phyloP scores from a whole-genome alignment of 179 eudicot genomes.

The Silene noctiflora region DNA sequence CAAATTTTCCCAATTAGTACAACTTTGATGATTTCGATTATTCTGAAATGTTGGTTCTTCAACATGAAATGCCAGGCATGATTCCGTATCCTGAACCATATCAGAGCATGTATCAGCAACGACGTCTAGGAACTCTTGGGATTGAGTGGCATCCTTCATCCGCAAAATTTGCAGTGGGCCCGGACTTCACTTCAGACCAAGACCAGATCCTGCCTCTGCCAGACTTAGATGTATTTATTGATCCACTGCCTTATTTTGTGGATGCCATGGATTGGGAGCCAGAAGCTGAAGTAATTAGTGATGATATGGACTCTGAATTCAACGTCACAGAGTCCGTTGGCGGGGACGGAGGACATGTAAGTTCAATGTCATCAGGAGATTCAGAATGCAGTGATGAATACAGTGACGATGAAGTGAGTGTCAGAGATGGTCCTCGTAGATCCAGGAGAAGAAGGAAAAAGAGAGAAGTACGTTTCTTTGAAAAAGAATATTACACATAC shows the following conservation, averaged over 20 bases:
- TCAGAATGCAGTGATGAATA: conserved; percentile 56
- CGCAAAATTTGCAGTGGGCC: conserved; percentile 75
- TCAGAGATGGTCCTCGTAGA: conserved; percentile 58
- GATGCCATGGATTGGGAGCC: conserved; percentile 98
- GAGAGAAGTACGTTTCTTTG: conserved; percentile 48
- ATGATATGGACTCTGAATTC: conserved; percentile 88
- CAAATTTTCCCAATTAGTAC: no score
- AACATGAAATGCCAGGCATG: conserved; percentile 54
- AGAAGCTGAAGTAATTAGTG: conserved; percentile 71
- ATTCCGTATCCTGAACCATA: conserved; percentile 98
- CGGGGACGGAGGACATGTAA: conserved; percentile 51
- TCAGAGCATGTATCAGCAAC: conserved; percentile 80
- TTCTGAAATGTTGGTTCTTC: conserved; percentile 16
- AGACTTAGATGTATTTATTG: conserved; percentile 66
- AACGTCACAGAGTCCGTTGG: conserved; percentile 67
- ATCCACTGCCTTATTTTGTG: conserved; percentile 71
- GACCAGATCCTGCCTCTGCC: conserved; percentile 67
- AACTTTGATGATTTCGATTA: background rate
- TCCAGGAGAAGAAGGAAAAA: conserved; percentile 69
- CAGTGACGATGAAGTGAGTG: conserved; percentile 50
- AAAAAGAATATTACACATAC: background rate
- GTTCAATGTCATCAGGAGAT: conserved; percentile 47
- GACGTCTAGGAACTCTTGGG: conserved; percentile 86
- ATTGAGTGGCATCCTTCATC: conserved; percentile 94
- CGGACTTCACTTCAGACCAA: conserved; percentile 63